Conservation (phyloP, 1,139 yeast genomes). For the Candida sp. region DNA sequence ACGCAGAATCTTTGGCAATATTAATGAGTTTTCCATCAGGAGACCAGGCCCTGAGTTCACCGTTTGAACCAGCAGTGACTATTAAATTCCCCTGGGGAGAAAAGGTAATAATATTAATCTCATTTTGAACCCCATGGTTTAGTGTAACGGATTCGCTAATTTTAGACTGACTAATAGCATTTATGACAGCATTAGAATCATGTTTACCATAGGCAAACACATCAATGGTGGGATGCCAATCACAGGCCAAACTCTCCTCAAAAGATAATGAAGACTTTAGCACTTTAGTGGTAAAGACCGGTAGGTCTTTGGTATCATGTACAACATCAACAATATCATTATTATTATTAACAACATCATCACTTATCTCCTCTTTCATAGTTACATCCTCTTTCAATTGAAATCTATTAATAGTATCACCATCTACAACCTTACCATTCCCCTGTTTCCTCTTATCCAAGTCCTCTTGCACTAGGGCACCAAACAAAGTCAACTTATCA, state of each 20-base stretch:
- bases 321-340: background rate
- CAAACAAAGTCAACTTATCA: constrained; percentile 1
- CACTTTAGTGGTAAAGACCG: constrained; percentile 12
- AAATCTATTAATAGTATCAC: constrained; percentile 12
- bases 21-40: constrained; percentile 62
- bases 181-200: constrained; percentile 32
- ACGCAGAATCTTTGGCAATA: constrained; percentile 24
- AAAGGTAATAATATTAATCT: constrained; percentile 54
- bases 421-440: constrained; percentile 15
- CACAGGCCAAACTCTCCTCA: constrained; percentile 27
- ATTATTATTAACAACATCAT: background rate
- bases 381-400: constrained; percentile 1
- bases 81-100: constrained; percentile 57
- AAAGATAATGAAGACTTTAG: constrained; percentile 20
- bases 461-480: constrained; percentile 1
- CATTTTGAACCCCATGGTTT: constrained; percentile 24
- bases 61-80: constrained; percentile 56
- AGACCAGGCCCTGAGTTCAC: constrained; percentile 70
- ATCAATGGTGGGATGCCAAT: constrained; percentile 38
- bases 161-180: constrained; percentile 24
- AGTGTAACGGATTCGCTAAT: constrained; percentile 34
- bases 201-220: constrained; percentile 38
- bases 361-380: background rate
- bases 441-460: constrained; percentile 3
- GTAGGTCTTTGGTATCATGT: no score